These are phyloP conservation scores for Salix exigua DNA, from an alignment of 345 rosid genomes.

Conservation along the genomic window DNA sequence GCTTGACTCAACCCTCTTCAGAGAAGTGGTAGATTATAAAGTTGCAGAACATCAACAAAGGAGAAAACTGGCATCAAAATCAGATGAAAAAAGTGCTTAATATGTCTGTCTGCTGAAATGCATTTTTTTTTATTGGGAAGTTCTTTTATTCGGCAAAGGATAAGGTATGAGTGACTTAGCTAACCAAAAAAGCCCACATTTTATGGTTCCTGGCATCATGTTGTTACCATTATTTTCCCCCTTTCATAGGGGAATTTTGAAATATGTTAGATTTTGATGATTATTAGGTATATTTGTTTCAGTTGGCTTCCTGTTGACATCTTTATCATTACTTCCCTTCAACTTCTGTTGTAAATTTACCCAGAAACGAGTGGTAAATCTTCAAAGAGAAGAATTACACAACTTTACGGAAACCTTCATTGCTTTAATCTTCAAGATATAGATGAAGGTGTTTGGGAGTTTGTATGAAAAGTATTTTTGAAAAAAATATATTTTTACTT, in stretches of 20 bases:
- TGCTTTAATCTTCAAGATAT: too few species aligned
- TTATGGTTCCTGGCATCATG: neutral
- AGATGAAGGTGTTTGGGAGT: too few species aligned
- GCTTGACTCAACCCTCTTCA: slow-evolving; percentile 67
- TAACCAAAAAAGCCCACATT: neutral
- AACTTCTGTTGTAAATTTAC: neutral
- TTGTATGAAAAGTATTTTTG: too few species aligned
- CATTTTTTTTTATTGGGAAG: neutral
- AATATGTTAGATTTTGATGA: neutral
- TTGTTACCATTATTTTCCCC: slow-evolving; percentile 6
- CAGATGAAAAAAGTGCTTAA: slow-evolving; percentile 6
- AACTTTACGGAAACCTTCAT: neutral
- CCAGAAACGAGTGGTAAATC: neutral
- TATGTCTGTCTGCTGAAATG: neutral
- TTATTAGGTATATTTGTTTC: neutral
- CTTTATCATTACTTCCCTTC: neutral
- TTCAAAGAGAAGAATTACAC: neutral
- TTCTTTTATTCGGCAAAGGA: neutral
- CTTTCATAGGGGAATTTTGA: slow-evolving; percentile 6
- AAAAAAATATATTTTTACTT: too few species aligned
- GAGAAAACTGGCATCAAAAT: slow-evolving; percentile 50
- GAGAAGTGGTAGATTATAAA: slow-evolving; percentile 91
- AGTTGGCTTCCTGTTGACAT: neutral
- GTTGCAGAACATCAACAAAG: slow-evolving; percentile 93
- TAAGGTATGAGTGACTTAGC: slow-evolving; percentile 1